Base-by-base conservation (phyloP, 2,329 filamentous ascomycete species). In the Basipetospora chlamydospora region DNA sequence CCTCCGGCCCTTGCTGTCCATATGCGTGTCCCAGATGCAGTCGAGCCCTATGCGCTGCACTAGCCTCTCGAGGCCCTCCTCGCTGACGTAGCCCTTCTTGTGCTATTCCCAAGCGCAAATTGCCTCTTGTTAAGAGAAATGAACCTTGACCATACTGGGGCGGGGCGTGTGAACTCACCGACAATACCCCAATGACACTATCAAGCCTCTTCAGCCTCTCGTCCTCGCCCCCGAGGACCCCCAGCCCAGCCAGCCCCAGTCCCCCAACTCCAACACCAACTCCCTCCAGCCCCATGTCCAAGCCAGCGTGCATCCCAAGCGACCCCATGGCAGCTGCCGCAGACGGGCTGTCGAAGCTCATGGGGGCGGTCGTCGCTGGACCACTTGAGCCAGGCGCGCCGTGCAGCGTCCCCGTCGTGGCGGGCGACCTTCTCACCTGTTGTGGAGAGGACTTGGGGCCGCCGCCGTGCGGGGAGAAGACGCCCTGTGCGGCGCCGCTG, bases 31-130 rank as follows among this genome's bases (percentile, higher is more conserved):
- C 59, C 71, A 75, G 10, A 78, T 55, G 39, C 64, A 67, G 42
- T 79, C 76, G 26, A 81, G 59, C n/a, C 78, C 80, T 37, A 78
- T 65, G 38, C 73, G 66, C 46, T 72, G 70, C 7, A 75, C 78
- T 21, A 88, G 59, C 16, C 29, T 16, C 52, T 81, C 75, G n/a
- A 90, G 63, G 3, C 80, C 80, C 21, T 80, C 74, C 48, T 83
- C 78, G 45, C 80, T 83, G 26, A 88, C 74, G 28, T 76, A 60
- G 4, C 79, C 79, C 43, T 72, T 71, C 46, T 55, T 60, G 39
- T 63, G 56, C 52, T 59, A 22, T 7, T 16, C 5, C 15, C 21
- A 18, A 25, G 26, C 16, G 16, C 11, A 17, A 37, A 15, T n/a
- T 28, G 16, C 22, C 26, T 12, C 10, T 29, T 7, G 5, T 10